Evolutionary conservation across 805 yeast species (phyloP).

Genomic region (Schizosaccharomyces octosporus): DNA sequence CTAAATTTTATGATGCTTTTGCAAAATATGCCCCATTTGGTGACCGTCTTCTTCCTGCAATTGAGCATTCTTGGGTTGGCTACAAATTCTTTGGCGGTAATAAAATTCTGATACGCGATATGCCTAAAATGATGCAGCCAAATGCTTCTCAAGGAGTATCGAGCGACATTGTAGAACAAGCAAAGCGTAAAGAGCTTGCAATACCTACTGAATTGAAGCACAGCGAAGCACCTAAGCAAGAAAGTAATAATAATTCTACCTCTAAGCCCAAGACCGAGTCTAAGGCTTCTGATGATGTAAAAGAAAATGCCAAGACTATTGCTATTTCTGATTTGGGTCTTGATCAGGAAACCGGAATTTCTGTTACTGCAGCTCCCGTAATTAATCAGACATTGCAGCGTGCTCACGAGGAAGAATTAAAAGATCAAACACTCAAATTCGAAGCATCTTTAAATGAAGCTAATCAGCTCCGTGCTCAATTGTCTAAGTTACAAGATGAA

Average conservation of each 20-base stretch:
- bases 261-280: neutral
- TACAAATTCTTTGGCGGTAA: neutral
- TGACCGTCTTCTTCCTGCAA: slow-evolving; percentile 16
- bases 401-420: neutral
- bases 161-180: too few species aligned
- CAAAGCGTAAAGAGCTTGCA: too few species aligned
- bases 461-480: neutral
- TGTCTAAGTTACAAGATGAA: neutral
- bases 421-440: neutral
- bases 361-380: neutral
- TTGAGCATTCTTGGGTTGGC: neutral
- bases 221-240: neutral
- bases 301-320: neutral
- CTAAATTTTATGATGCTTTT: slow-evolving; percentile 35
- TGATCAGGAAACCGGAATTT: neutral
- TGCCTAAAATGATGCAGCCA: neutral
- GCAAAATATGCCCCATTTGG: slow-evolving; percentile 39
- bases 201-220: neutral
- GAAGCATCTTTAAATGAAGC: neutral
- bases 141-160: too few species aligned
- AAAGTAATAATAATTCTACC: neutral
- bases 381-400: neutral
- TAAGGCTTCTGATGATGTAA: neutral
- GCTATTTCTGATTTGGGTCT: neutral
- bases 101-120: neutral